phyloP scores from a whole-genome alignment of 1,284 basidiomycete species.

The Phellopilus nigrolimitatus region DNA sequence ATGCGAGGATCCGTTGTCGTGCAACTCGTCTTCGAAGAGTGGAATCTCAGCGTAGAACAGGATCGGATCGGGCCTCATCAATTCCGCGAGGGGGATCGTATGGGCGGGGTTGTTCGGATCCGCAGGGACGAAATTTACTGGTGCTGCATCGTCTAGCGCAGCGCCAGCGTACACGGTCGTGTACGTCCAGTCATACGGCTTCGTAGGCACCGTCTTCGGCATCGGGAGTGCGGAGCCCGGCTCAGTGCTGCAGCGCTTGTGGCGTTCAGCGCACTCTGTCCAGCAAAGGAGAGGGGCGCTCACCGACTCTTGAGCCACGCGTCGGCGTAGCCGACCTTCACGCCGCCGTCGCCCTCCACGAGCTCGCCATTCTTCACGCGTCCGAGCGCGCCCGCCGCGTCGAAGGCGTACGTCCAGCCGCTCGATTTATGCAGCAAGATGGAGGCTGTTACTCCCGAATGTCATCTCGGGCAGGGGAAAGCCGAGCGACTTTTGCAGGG shows the following conservation, averaged over 20 bases:
- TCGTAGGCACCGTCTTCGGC: conserved; percentile 69
- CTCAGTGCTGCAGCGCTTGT: conserved; percentile 45
- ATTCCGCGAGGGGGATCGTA: conserved; percentile 73
- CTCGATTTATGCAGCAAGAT: conserved; percentile 57
- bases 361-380: conserved; percentile 77
- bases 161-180: conserved; percentile 81
- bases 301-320: conserved; percentile 90
- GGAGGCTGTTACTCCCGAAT: conserved; percentile 83
- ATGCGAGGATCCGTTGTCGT: conserved; percentile 87
- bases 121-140: conserved; percentile 44
- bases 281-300: conserved; percentile 23
- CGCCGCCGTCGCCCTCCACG: conserved; percentile 75
- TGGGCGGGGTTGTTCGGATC: conserved; percentile 51
- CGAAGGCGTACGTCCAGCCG: conserved; percentile 66
- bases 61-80: conserved; percentile 90
- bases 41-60: conserved; percentile 92
- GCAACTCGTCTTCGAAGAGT: conserved; percentile 90
- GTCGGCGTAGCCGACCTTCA: conserved; percentile 93
- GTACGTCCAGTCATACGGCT: conserved; percentile 98
- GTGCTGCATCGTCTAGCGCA: conserved; percentile 22
- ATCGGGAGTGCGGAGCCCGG: conserved; percentile 61
- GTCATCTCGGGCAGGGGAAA: conserved; percentile 96
- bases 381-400: conserved; percentile 64
- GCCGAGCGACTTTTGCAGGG: conserved; percentile 55
- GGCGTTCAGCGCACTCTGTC: conserved; percentile 10